Evolutionary conservation across 2,329 filamentous ascomycete species (phyloP).

Genomic region (Ustulina deusta): DNA sequence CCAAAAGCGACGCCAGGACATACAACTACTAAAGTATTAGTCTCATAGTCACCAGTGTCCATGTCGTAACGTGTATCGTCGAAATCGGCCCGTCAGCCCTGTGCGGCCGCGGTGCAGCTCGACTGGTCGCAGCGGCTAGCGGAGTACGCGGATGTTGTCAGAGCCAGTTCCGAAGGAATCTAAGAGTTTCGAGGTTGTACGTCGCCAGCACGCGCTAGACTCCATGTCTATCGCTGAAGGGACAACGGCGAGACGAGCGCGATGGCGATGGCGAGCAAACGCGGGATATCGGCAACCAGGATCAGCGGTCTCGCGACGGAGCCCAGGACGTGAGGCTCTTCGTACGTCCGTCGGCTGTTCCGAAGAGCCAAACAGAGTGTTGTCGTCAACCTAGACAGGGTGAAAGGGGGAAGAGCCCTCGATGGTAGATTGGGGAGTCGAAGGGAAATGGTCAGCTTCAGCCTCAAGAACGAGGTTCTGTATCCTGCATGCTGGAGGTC

Average conservation of each 20-base stretch:
- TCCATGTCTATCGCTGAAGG: slow-evolving; percentile 48
- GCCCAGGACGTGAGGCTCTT: slow-evolving; percentile 19
- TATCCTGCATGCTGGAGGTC: slow-evolving; percentile 1
- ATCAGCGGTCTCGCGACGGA: slow-evolving; percentile 29
- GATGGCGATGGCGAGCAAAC: slow-evolving; percentile 29
- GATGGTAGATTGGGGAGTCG: background rate
- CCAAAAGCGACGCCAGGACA: slow-evolving; percentile 44
- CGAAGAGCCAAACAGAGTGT: background rate
- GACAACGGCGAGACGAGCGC: slow-evolving; percentile 18
- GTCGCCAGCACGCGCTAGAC: slow-evolving; percentile 49
- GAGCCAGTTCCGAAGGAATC: slow-evolving; percentile 30
- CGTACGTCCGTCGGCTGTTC: background rate
- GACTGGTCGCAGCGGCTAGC: slow-evolving; percentile 36
- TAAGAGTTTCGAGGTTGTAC: slow-evolving; percentile 43
- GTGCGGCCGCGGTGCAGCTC: slow-evolving; percentile 34
- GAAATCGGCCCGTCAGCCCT: slow-evolving; percentile 41
- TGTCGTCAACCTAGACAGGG: background rate
- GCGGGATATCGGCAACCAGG: slow-evolving; percentile 19
- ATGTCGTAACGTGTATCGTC: slow-evolving; percentile 61
- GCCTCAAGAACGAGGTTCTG: background rate
- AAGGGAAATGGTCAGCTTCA: slow-evolving; percentile 6
- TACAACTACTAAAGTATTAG: slow-evolving; percentile 70
- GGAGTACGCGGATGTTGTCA: slow-evolving; percentile 32
- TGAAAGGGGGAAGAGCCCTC: background rate
- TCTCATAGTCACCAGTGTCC: slow-evolving; percentile 73